Base-by-base conservation (phyloP, 495 filamentous ascomycete species). In the Penicillium argentinense region DNA sequence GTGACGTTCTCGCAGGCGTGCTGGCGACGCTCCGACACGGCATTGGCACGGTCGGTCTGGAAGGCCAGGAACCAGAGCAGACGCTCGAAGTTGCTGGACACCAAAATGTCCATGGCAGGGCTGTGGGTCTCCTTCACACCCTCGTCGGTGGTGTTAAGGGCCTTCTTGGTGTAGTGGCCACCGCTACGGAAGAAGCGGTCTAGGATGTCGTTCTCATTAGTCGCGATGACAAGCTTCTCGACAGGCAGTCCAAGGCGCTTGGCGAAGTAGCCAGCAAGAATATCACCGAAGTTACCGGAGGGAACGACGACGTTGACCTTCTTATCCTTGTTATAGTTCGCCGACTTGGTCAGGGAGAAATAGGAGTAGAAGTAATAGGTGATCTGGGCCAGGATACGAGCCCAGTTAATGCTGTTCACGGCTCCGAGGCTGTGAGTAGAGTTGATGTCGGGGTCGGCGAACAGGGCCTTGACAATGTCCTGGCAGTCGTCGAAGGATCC, bases 401-500 rank as follows among this genome's bases (percentile, higher is more conserved):
- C 82, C 74, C 80, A 91, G 72, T 96, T 96, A 64, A 96, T 95
- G 4, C 42, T 45, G 43, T 60, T 60, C 7, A 59, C 53, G 1
- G 59, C 59, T 37, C 37, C 60, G 11, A 60, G 37, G 23, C 51
- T 57, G 37, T 49, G 54, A 23, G 43, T 51, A 18, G 84, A 88
- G 69, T 96, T 97, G 22, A 96, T 83, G 16, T 91, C 89, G 5
- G 83, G 87, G 14, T 61, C 58, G 16, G 47, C 84, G 61, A 97
- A 98, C 17, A 98, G 78, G 0, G 86, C 84, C 73, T 98, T 98
- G 55, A 98, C 87, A 42, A 89, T 89, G 60, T 96, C 92, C 82
- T 95, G 91, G 69, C 92, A 97, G 62, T 97, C 88, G 55, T 98
- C 93, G 69, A 98, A 97, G 2, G 87, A 88, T 25, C 92, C 91